A percentile compares a stretch with the other conserved stretches of the same genome.
phyloP scores from a whole-genome alignment of 2,329 filamentous ascomycete genomes.

The Botrytis paeoniae region DNA sequence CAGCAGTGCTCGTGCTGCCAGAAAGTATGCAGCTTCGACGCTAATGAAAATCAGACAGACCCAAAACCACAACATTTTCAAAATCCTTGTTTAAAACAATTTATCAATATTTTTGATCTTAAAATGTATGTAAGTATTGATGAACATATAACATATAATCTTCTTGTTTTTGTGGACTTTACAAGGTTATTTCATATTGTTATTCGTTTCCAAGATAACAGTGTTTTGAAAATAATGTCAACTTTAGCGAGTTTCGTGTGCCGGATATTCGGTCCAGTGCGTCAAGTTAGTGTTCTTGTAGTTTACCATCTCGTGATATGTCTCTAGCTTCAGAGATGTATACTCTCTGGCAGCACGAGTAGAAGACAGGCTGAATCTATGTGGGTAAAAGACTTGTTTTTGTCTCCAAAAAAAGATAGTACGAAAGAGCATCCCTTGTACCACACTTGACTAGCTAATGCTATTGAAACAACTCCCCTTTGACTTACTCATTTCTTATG shows the following conservation, averaged over 20 bases:
- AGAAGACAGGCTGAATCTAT: not conserved
- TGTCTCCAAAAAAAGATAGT: not conserved
- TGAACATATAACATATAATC: not conserved
- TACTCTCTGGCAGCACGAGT: not conserved
- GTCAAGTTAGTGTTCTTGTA: not conserved
- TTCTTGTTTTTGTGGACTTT: accelerated
- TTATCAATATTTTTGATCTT: not conserved
- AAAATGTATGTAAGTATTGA: not conserved
- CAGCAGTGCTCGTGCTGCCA: not conserved
- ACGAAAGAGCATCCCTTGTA: not conserved
- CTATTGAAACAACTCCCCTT: not conserved
- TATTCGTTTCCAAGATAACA: not conserved
- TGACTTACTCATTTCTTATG: not conserved
- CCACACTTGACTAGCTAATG: not conserved
- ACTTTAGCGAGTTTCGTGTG: not conserved
- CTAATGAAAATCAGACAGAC: not conserved
- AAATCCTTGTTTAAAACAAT: not conserved
- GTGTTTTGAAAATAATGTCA: not conserved
- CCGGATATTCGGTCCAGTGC: not conserved
- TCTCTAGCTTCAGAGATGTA: not conserved
- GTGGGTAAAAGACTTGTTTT: not conserved
- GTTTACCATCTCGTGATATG: not conserved
- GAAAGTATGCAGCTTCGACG: not conserved
- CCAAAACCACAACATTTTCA: accelerated
- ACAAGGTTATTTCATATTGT: not conserved